Evolutionary conservation across 345 rosid genomes (phyloP), one percentile per base, ranked within the genome.

Genomic region (Turritis glabra): DNA sequence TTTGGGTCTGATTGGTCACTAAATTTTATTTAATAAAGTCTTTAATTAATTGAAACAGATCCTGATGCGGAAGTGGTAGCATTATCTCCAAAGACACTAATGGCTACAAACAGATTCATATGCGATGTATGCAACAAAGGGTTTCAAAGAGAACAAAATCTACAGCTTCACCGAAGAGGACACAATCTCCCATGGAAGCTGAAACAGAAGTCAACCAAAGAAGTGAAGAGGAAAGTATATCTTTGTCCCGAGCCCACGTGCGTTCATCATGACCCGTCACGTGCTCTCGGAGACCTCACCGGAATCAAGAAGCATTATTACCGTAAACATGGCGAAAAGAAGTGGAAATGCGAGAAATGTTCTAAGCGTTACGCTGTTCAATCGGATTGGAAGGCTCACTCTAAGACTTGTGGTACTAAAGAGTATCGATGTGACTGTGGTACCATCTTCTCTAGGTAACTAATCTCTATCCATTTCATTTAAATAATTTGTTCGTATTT

Each of bases 31-130:
- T 26, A 62, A 37, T 32, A 11, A 57, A 14, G 33, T 25, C 8
- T 40, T 25, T 8, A 37, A 35, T 7, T 62, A 9, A 25, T 41
- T n/a, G 52, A 62, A 62, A 72, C 85, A 90, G 97, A 89, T 85
- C 94, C 97, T 64, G 97, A 89, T 83, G 88, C 97, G 52, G 94
- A 89, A 71, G 92, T 90, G 81, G 84, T 90, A 81, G 94, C 97
- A 18, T 82, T 90, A 75, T 90, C 97, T 44, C 97, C 97, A 72
- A 90, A 84, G 89, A 85, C 94, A 56, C 83, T 90, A 65, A 87
- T 89, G 92, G 92, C 95, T 76, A 90, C 94, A 72, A 90, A 90
- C 85, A 84, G 95, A 81, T 89, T 90, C 89, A 71, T 89, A 56
- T 90, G 97, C 52, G 95, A 87, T 84, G 95, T 90, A 43, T 90